Evolutionary conservation across 805 yeast genomes (phyloP).

Genomic region (Kodamaea nitidulidarum): DNA sequence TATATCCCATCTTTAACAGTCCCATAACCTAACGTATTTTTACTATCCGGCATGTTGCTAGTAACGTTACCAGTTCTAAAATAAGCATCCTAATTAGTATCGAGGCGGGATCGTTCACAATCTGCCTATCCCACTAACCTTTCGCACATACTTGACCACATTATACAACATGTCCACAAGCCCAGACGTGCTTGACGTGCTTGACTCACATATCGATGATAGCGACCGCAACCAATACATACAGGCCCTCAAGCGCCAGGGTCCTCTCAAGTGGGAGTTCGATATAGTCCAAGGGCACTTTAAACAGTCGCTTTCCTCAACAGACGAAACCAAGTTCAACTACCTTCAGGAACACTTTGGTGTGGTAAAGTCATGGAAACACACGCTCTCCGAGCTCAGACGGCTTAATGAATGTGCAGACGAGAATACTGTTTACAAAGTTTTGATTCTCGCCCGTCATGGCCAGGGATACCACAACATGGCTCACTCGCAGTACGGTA

Average conservation of each 20-base stretch:
- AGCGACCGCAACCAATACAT: conserved; percentile 19
- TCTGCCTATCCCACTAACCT: background rate
- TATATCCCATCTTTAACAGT: too few species aligned
- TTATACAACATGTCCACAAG: conserved; percentile 11
- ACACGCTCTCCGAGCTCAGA: conserved; percentile 20
- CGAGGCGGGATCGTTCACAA: too few species aligned
- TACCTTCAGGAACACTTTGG: conserved; percentile 45
- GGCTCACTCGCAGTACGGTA: conserved; percentile 45
- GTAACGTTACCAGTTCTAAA: too few species aligned
- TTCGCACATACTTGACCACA: background rate
- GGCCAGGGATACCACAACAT: conserved; percentile 53
- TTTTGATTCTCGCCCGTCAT: conserved; percentile 48
- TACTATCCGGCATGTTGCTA: too few species aligned
- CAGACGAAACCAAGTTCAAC: conserved; percentile 41
- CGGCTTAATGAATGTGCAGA: conserved; percentile 30
- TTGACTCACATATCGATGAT: conserved; percentile 25
- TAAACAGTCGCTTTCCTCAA: conserved; percentile 38
- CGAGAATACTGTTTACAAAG: conserved; percentile 35
- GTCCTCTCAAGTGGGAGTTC: conserved; percentile 27
- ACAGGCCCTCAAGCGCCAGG: conserved; percentile 4
- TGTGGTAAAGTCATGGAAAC: conserved; percentile 22
- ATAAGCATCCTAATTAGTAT: too few species aligned
- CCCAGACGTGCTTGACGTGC: conserved; percentile 26
- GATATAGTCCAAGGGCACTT: conserved; percentile 42
- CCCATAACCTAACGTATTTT: too few species aligned